These are phyloP conservation scores for Jackrogersella minutella DNA, from an alignment of 495 filamentous ascomycete genomes.

Conservation along the genomic window DNA sequence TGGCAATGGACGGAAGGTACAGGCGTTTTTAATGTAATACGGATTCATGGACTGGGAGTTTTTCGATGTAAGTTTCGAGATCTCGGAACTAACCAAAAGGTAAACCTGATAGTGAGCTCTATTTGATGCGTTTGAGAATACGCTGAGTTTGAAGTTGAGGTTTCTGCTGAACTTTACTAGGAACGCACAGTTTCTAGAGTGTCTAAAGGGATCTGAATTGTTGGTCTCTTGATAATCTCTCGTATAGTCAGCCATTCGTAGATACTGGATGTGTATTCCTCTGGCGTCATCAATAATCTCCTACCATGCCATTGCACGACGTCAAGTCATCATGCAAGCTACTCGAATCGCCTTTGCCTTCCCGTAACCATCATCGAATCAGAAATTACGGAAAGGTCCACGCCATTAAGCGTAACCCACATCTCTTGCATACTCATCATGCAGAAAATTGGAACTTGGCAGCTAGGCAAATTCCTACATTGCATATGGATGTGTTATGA, in stretches of 20 bases:
- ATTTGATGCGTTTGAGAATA: background rate
- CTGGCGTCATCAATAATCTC: background rate
- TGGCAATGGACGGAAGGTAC: slow-evolving; percentile 6
- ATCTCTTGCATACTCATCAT: background rate
- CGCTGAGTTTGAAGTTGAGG: background rate
- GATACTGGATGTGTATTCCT: background rate
- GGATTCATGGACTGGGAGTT: slow-evolving; percentile 4
- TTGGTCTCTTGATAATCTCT: background rate
- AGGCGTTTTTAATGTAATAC: slow-evolving; percentile 22
- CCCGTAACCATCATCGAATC: background rate
- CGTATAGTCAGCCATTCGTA: background rate
- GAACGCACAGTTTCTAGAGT: background rate
- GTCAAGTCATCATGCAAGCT: background rate
- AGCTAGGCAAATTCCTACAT: background rate
- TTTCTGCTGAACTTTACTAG: slow-evolving; percentile 1
- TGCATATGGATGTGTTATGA: no score
- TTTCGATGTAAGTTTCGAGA: slow-evolving; percentile 34
- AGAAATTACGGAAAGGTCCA: background rate
- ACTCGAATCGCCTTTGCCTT: background rate
- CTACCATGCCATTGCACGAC: background rate
- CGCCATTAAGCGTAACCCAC: background rate
- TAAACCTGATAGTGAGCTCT: slow-evolving; percentile 22
- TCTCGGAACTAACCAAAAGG: slow-evolving; percentile 19
- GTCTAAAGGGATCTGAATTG: background rate
- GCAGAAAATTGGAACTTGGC: background rate